Base-by-base conservation (phyloP, 2,329 filamentous ascomycete genomes). In the Fusarium siculi region DNA sequence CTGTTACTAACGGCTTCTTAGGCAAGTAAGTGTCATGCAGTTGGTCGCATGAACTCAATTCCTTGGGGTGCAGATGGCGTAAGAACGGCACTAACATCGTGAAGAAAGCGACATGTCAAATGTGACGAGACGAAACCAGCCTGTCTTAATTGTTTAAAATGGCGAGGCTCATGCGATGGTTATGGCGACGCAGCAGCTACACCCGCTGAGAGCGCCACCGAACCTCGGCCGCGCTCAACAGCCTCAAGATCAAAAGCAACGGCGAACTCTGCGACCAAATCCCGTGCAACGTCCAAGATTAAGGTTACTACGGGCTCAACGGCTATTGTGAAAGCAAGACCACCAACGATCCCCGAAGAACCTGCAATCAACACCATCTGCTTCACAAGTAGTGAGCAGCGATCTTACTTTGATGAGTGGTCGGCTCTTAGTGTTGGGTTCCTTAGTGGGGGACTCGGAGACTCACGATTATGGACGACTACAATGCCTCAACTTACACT, bases 101-200 rank as follows among this genome's bases (percentile, higher is more conserved):
- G 9, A 47, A 83, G 82, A 58, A 83, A 83, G 59, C 82, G 83
- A 25, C 83, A 84, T 68, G 80, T 84, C 42, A 84, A 84, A 73
- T 84, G 83, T 62, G 83, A 84, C 54, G 83, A 84, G 72, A 81
- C 81, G 30, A 81, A 81, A 42, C 83, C 83, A 23, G 79, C 81
- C 9, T 84, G 83, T 66, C 77, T 81, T 39, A 84, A 83, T 53
- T 84, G 83, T 62, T 75, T 84, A 62, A 84, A 82, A 73, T 84
- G 82, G 79, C 77, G 79, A 55, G 82, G 82, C n/a, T 80, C 82
- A 58, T 84, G 83, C 53, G 80, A 82, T 34, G 78, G 80, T 16
- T 84, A 83, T 49, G 59, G 66, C 12, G 79, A 79, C 15, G 44
- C 68, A 19, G 50, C 62, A 39, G 58, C 65, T 62, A 49, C 72